phyloP scores from a whole-genome alignment of 2,329 filamentous ascomycete genomes.

The Calcarisporium arbuscula region DNA sequence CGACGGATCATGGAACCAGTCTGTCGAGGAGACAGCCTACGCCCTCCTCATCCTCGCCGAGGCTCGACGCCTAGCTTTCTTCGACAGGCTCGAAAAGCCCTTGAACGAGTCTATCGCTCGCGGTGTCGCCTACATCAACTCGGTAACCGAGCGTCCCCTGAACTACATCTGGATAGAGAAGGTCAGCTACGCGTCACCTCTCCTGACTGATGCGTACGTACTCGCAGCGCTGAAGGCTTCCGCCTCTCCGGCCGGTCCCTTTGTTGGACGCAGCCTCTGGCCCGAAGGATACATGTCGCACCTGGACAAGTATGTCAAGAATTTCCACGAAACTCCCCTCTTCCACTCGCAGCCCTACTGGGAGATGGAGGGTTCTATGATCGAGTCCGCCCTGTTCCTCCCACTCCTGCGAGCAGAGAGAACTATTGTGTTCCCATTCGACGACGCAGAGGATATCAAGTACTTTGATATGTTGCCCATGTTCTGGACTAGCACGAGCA shows the following conservation, averaged over 20 bases:
- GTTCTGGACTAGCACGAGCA: constrained; percentile 7
- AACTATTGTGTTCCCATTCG: constrained; percentile 1
- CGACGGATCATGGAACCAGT: constrained; percentile 11
- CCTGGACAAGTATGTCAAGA: not conserved
- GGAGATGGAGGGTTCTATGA: constrained; percentile 2
- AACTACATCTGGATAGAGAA: constrained; percentile 13
- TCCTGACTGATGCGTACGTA: constrained; percentile 9
- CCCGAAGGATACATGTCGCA: not conserved
- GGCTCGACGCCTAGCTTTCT: constrained; percentile 6
- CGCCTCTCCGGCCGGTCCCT: too few relatives aligned
- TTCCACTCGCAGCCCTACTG: constrained; percentile 2
- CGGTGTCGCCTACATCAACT: constrained; percentile 6
- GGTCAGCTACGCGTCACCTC: constrained; percentile 8
- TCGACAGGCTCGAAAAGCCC: constrained; percentile 3
- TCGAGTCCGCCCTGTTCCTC: constrained; percentile 4
- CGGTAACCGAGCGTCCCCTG: too few relatives aligned
- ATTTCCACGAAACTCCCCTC: constrained; percentile 2
- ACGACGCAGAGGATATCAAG: constrained; percentile 1
- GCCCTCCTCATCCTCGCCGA: constrained; percentile 8
- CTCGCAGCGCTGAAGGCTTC: constrained; percentile 12
- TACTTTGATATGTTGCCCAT: constrained; percentile 10
- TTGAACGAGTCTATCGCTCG: constrained; percentile 3
- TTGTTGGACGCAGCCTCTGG: too few relatives aligned
- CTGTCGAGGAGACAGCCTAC: constrained; percentile 11
- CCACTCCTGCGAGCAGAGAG: not conserved